Conservation (phyloP, 441 rosid species). For the Kokia cookei region DNA sequence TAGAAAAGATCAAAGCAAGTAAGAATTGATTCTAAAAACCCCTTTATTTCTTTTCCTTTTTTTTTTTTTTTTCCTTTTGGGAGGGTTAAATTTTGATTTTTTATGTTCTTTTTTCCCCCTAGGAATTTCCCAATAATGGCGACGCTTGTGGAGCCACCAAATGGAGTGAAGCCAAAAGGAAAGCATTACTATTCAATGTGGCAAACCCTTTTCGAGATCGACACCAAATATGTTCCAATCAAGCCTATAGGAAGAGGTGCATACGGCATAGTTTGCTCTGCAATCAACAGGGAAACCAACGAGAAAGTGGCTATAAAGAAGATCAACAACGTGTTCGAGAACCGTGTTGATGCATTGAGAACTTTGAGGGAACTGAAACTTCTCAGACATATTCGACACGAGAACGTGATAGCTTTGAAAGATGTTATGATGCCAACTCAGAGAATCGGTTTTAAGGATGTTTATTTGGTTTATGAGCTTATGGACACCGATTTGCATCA, state of each 20-base stretch:
- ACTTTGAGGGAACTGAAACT: constrained; percentile 62
- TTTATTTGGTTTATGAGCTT: constrained; percentile 62
- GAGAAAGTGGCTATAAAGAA: constrained; percentile 68
- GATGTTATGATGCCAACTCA: constrained; percentile 45
- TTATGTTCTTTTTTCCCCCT: neutral
- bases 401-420: constrained; percentile 54
- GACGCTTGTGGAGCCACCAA: constrained; percentile 60
- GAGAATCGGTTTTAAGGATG: constrained; percentile 38
- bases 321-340: constrained; percentile 63
- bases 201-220: constrained; percentile 70
- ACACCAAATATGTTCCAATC: constrained; percentile 60
- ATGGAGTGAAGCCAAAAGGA: constrained; percentile 39
- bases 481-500: constrained; percentile 77
- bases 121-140: constrained; percentile 39
- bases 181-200: constrained; percentile 67
- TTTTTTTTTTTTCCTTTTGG: neutral
- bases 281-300: constrained; percentile 51
- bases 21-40: constrained; percentile 22
- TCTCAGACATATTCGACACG: constrained; percentile 59
- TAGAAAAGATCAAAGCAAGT: constrained; percentile 20
- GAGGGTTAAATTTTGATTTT: neutral
- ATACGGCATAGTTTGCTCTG: constrained; percentile 65
- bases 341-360: constrained; percentile 50
- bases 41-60: neutral
- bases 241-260: constrained; percentile 72